A percentile compares a stretch with the other conserved stretches of the same genome.
Evolutionary conservation across 176 grass and related monocot species (phyloP).

Genomic region (Luzula sylvatica): DNA sequence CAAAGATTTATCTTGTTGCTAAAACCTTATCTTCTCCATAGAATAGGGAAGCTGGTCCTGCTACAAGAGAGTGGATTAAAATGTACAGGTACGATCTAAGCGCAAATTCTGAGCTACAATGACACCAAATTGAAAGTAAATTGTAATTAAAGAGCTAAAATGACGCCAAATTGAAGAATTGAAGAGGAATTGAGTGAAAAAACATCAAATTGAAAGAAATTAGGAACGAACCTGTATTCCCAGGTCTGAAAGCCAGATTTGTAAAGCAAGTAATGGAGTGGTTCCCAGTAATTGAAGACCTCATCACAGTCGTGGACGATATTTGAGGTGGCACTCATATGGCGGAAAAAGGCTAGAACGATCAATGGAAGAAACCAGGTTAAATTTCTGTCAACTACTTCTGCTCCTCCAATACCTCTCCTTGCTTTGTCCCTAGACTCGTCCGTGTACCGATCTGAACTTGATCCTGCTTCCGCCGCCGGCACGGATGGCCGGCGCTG

Average conservation of each 20-base stretch:
- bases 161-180: too few species aligned
- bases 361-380: conserved; percentile 73
- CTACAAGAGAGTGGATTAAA: conserved; percentile 74
- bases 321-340: conserved; percentile 97
- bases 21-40: conserved; percentile 78
- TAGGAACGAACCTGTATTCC: conserved; percentile 61
- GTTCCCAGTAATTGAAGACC: conserved; percentile 99
- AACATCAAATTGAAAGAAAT: background rate
- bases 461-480: conserved; percentile 21
- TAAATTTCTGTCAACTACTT: conserved; percentile 31
- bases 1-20: background rate
- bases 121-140: conserved; percentile 3
- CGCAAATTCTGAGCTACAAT: conserved; percentile 82
- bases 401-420: conserved; percentile 16
- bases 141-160: conserved; percentile 15
- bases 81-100: conserved; percentile 93
- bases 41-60: conserved; percentile 73
- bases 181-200: too few species aligned
- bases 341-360: conserved; percentile 57
- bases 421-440: conserved; percentile 43
- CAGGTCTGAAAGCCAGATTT: conserved; percentile 95
- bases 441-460: conserved; percentile 51
- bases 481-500: conserved; percentile 41
- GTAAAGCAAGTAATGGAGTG: conserved; percentile 89
- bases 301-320: conserved; percentile 99